phyloP scores from a whole-genome alignment of 257 asterid genomes.

The Schizonepeta tenuifolia region DNA sequence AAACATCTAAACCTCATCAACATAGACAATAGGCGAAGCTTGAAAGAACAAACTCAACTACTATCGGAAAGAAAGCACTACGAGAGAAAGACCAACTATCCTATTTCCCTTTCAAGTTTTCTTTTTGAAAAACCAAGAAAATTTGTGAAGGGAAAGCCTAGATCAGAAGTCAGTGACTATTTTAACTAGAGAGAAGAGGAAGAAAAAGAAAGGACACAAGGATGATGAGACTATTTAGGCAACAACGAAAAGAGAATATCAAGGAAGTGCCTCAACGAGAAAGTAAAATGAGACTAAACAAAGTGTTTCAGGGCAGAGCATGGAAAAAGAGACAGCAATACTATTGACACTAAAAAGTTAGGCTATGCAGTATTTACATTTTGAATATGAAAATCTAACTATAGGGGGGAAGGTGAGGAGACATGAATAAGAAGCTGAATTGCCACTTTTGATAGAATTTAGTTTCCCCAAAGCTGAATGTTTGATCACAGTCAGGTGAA shows the following conservation, averaged over 20 bases:
- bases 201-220: constrained; percentile 13
- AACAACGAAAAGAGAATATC: constrained; percentile 6
- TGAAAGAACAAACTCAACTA: constrained; percentile 34
- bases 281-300: constrained; percentile 15
- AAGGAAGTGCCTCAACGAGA: background rate
- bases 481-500: constrained; percentile 25
- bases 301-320: constrained; percentile 26
- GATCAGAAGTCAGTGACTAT: constrained; percentile 43
- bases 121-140: constrained; percentile 69
- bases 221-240: constrained; percentile 34
- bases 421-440: constrained; percentile 24
- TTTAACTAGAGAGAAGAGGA: constrained; percentile 1
- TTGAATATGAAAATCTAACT: constrained; percentile 27
- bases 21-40: constrained; percentile 30
- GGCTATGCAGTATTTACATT: constrained; percentile 53
- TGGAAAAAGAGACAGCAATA: constrained; percentile 2
- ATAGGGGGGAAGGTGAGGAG: constrained; percentile 14
- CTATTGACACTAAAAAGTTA: constrained; percentile 37
- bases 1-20: constrained; percentile 30
- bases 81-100: constrained; percentile 38
- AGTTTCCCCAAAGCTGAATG: constrained; percentile 27
- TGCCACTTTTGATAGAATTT: constrained; percentile 33
- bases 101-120: constrained; percentile 58
- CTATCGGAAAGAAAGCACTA: constrained; percentile 31
- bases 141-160: constrained; percentile 49